Evolutionary conservation across 2,329 filamentous ascomycete genomes (phyloP).

Genomic region (Penicillium italicum): DNA sequence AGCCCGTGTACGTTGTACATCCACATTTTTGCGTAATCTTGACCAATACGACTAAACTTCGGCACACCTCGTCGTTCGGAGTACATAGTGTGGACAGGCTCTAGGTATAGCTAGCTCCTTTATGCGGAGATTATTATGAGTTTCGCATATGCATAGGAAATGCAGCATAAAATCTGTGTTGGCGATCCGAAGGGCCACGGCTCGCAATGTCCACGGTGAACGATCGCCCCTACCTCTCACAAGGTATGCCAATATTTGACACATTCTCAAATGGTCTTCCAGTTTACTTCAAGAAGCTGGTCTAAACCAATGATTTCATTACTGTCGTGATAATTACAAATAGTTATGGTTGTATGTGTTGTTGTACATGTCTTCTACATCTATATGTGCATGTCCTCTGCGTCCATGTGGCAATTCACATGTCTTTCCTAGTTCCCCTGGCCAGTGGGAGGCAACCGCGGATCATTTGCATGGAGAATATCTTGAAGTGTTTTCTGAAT

Average conservation of each 20-base stretch:
- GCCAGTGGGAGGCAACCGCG: not conserved
- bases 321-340: not conserved
- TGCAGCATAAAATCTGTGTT: not conserved
- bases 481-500: not conserved
- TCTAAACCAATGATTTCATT: not conserved
- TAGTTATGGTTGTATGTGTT: not conserved
- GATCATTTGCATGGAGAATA: not conserved
- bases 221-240: not conserved
- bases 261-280: not conserved
- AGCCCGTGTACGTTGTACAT: too few relatives aligned
- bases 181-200: not conserved
- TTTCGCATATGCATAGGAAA: not conserved
- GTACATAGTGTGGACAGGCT: not conserved
- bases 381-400: not conserved
- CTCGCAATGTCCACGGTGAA: not conserved
- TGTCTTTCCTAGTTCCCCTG: not conserved
- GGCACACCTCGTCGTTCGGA: not conserved
- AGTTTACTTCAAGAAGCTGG: not conserved
- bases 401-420: not conserved
- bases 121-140: not conserved
- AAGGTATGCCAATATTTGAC: not conserved
- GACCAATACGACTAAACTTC: too few relatives aligned
- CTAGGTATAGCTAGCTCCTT: not conserved
- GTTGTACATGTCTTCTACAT: not conserved
- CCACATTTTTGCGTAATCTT: too few relatives aligned